phyloP scores from a whole-genome alignment of 805 yeast species.

The Dipodascus albidus region DNA sequence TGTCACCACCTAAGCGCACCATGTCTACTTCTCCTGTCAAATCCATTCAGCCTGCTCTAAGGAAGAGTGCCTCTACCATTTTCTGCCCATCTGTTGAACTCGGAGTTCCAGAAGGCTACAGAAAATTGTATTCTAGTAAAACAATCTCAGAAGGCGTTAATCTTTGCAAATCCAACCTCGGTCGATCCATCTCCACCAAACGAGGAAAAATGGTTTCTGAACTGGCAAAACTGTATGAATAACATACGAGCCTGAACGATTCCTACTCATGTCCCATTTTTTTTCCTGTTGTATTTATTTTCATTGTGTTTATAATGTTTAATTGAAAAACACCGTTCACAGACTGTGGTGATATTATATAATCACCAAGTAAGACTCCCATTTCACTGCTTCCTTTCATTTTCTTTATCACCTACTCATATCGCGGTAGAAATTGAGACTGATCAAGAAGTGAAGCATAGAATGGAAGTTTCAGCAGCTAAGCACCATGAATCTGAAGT shows the following conservation, averaged over 20 bases:
- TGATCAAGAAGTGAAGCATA: neutral
- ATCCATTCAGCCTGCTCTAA: constrained; percentile 6
- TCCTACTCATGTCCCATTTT: too few species aligned
- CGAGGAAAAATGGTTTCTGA: constrained; percentile 52
- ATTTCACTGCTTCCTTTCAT: neutral
- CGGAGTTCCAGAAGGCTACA: constrained; percentile 9
- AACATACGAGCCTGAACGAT: constrained; percentile 31
- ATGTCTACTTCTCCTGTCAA: constrained; percentile 8
- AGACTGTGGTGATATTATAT: neutral
- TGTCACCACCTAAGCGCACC: constrained; percentile 15
- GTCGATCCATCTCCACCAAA: constrained; percentile 23
- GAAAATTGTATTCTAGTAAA: neutral
- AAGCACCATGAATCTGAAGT: neutral
- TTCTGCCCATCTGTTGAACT: constrained; percentile 2
- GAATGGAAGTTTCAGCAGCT: neutral
- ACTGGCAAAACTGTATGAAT: constrained; percentile 53
- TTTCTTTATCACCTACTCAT: neutral
- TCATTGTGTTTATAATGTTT: neutral
- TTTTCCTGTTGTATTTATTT: neutral
- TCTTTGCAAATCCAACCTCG: neutral
- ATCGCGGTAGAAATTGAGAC: too few species aligned
- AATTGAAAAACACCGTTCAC: neutral
- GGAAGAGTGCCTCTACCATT: constrained; percentile 1
- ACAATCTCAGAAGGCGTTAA: constrained; percentile 3
- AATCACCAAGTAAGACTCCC: neutral